phyloP scores from a whole-genome alignment of 2,329 filamentous ascomycete genomes.

The Whalleya microplaca region DNA sequence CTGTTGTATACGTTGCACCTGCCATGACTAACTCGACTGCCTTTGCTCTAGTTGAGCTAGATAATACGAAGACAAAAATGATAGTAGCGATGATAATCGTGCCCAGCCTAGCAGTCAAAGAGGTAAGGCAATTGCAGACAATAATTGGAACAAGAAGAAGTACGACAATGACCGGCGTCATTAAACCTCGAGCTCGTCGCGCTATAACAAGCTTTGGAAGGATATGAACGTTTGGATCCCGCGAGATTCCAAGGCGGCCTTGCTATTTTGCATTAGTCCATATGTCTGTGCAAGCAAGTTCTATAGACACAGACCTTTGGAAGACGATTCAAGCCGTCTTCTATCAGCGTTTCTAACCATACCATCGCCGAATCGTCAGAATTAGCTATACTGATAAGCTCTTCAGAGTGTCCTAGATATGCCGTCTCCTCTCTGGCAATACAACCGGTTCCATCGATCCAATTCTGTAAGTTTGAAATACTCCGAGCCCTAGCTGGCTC shows the following conservation, averaged over 20 bases:
- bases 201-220: not conserved
- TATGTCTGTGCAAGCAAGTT: not conserved
- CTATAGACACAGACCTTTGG: not conserved
- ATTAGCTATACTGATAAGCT: slow-evolving; percentile 4
- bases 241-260: not conserved
- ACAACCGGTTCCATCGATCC: slow-evolving; percentile 12
- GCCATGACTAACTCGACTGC: slow-evolving; percentile 12
- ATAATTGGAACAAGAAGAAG: slow-evolving; percentile 11
- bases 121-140: slow-evolving; percentile 2
- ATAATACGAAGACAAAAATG: slow-evolving; percentile 5
- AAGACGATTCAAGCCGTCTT: slow-evolving; percentile 1
- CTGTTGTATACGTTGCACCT: slow-evolving; percentile 9
- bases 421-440: slow-evolving; percentile 8
- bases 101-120: not conserved
- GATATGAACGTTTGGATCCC: slow-evolving; percentile 10
- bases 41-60: slow-evolving; percentile 2
- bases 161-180: slow-evolving; percentile 1
- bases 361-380: not conserved
- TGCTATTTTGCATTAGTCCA: not conserved
- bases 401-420: slow-evolving; percentile 5
- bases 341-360: slow-evolving; percentile 9
- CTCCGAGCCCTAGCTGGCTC: not conserved
- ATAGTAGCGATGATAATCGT: slow-evolving; percentile 6
- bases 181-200: not conserved
- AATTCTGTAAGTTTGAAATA: slow-evolving; percentile 9